Evolutionary conservation across 495 filamentous ascomycete species (phyloP), one percentile per base, ranked within the genome.

Genomic region (Glarea lozoyensis): DNA sequence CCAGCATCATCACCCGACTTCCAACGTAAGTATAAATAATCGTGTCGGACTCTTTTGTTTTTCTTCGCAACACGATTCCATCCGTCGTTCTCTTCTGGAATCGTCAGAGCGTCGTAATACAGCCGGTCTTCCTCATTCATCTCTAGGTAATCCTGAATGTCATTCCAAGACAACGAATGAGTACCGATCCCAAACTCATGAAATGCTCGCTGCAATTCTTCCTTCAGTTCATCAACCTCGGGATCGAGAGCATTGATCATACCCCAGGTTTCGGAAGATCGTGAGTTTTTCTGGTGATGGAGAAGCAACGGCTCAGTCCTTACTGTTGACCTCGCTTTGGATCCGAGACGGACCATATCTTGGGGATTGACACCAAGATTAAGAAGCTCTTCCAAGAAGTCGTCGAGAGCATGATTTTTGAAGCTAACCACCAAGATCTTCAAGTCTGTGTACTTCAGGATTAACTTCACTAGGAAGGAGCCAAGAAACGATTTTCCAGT

Each of bases 401-500:
- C 82, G 48, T 88, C 80, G 0, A 87, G 59, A 0, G 85, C 84
- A 59, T 92, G 86, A 49, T 92, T 88, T 0, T 72, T 76, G 37
- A 64, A 75, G 22, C 63, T 66, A 20, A 86, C 54, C 1, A 87
- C 76, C 1, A 89, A 60, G 0, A 87, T 75, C 0, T 43, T 73
- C 40, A 77, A 57, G 0, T 41, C 30, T 0, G 76, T 74, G 31
- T 64, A 51, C 16, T 79, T 60, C 45, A 74, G 57, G 1, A 90
- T 40, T 0, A 61, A 56, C 41, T 83, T 83, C 1, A 76, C 74
- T 12, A 86, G 49, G 2, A 84, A 60, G 1, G 82, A 78, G 0
- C 86, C 85, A 27, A 86, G 75, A 44, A 88, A 86, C 0, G 82
- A 86, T 43, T 90, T 89, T 4, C 86, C 86, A 3, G 84, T 90